Evolutionary conservation across 164 flowering plant species (phyloP).

Genomic region (Annona squamosa): DNA sequence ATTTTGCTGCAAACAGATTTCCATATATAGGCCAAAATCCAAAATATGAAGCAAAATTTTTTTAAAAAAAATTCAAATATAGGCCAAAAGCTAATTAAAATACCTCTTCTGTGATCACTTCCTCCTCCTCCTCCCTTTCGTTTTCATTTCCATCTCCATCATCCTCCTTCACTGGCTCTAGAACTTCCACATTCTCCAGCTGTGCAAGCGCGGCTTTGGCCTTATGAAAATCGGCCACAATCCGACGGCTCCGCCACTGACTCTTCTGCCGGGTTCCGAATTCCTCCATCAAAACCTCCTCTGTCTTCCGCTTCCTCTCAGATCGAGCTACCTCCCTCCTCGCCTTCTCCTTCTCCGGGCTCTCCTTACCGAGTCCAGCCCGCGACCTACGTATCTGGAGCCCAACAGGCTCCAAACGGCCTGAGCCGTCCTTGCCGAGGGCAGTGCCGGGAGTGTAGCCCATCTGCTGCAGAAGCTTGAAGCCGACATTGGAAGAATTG

Average conservation of each 20-base stretch:
- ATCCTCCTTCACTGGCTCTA: constrained; percentile 36
- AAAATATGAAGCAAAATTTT: not conserved
- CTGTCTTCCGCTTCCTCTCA: constrained; percentile 38
- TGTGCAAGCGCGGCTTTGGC: constrained; percentile 71
- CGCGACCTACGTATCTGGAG: constrained; percentile 70
- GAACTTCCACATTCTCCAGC: constrained; percentile 64
- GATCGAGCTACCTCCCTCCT: constrained; percentile 41
- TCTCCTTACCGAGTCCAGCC: constrained; percentile 78
- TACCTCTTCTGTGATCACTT: constrained; percentile 23
- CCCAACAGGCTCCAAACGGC: constrained; percentile 69
- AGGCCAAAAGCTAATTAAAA: not conserved
- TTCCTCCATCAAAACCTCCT: constrained; percentile 51
- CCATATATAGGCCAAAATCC: too few species aligned
- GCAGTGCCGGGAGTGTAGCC: constrained; percentile 84
- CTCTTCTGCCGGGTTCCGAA: constrained; percentile 70
- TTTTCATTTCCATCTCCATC: constrained; percentile 35
- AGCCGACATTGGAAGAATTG: constrained; percentile 81
- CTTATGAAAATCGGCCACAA: constrained; percentile 54
- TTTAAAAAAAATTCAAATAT: not conserved
- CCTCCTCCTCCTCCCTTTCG: constrained; percentile 46
- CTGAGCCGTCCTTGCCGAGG: constrained; percentile 61
- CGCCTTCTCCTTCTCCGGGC: constrained; percentile 60
- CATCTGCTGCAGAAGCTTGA: constrained; percentile 83
- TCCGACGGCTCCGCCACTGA: constrained; percentile 54
- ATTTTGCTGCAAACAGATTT: too few species aligned